Evolutionary conservation across 75 land plant species (phyloP).

Genomic region (Isoetes taiwanensis): DNA sequence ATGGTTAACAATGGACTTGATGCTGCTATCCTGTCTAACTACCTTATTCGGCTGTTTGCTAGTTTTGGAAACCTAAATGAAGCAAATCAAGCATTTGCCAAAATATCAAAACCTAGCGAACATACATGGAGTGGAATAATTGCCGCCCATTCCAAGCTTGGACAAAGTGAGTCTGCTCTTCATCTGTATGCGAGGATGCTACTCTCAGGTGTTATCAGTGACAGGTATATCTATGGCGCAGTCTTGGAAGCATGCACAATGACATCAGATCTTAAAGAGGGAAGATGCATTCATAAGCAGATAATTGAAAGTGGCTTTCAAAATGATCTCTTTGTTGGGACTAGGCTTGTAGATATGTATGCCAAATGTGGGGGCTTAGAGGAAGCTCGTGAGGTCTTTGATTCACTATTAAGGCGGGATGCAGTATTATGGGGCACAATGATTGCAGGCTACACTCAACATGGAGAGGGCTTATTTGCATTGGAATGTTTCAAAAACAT

Average conservation of each 20-base stretch:
- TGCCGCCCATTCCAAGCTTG: not conserved
- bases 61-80: slow-evolving; percentile 1
- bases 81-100: slow-evolving; percentile 10
- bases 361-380: not conserved
- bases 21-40: not conserved
- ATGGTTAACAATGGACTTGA: not conserved
- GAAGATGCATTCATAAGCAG: not conserved
- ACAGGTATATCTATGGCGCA: not conserved
- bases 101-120: slow-evolving; percentile 11
- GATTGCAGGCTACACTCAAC: not conserved
- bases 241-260: slow-evolving; percentile 7
- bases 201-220: not conserved
- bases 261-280: slow-evolving; percentile 8
- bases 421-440: not conserved
- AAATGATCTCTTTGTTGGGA: too few relatives aligned
- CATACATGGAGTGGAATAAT: slow-evolving; percentile 8
- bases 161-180: not conserved
- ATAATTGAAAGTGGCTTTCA: too few relatives aligned
- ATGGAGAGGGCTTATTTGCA: not conserved
- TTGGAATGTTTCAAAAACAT: not conserved
- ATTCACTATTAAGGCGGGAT: not conserved
- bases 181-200: not conserved
- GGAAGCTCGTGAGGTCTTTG: not conserved
- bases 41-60: not conserved
- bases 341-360: too few relatives aligned